Conservation (phyloP, 441 rosid species). For the Erodium moschatum region DNA sequence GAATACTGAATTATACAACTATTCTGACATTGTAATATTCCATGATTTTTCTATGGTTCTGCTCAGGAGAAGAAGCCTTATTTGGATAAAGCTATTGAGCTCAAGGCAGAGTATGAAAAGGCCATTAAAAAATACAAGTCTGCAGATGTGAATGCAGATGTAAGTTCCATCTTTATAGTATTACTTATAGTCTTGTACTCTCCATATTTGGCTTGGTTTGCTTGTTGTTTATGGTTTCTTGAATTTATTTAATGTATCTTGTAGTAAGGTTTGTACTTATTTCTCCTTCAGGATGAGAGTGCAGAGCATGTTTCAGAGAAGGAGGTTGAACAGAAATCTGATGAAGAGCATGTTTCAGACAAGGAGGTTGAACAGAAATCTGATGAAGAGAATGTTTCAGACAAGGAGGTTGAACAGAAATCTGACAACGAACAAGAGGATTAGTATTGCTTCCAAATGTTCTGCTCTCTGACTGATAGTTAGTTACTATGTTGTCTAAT, state of each 20-base stretch:
- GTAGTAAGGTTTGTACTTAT: background rate
- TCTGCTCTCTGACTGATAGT: background rate
- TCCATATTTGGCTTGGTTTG: background rate
- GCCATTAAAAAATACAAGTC: constrained; percentile 33
- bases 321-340: no score
- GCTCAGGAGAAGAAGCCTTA: constrained; percentile 70
- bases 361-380: no score
- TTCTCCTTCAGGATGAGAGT: constrained; percentile 31
- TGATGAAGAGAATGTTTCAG: constrained; percentile 8
- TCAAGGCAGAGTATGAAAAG: constrained; percentile 53
- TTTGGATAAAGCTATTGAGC: constrained; percentile 58
- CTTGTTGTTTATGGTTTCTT: background rate
- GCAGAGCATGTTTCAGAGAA: constrained; percentile 5
- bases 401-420: constrained; percentile 28
- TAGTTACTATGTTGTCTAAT: background rate
- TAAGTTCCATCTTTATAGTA: constrained; percentile 17
- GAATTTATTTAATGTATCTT: background rate
- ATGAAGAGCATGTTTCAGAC: no score
- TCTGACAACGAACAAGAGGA: constrained; percentile 14
- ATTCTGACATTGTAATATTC: no score
- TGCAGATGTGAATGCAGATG: constrained; percentile 31
- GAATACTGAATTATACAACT: background rate
- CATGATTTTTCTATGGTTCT: background rate
- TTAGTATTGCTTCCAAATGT: background rate
- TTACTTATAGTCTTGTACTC: background rate